Base-by-base conservation (phyloP, 2,329 filamentous ascomycete species). In the Fusarium heterosporum region DNA sequence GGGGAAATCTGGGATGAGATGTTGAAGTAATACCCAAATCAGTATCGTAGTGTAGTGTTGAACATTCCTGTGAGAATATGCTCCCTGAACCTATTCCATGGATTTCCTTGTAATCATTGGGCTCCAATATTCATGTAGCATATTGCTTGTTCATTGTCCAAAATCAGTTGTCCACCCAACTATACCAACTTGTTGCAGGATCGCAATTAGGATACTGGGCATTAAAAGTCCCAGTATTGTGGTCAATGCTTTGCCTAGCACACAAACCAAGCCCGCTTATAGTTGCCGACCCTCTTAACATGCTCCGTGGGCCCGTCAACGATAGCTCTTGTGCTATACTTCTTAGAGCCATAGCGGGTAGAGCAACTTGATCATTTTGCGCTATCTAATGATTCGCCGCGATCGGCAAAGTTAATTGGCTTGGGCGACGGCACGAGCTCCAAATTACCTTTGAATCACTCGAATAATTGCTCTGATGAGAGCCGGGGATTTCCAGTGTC, bases 181-280 rank as follows among this genome's bases (percentile, higher is more conserved):
- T 29, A 30, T 26, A n/a, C 22, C 22, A 22, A 16, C 7, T 10
- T 42, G n/a, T 19, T 8, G 14, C 39, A 26, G 25, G n/a, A 25
- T n/a, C 43, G 13, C 16, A 25, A 55, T 41, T 22, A 16, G 12
- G 41, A 48, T 28, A 19, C 10, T 25, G 9, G 10, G 39, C 34
- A 34, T 8, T 7, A 14, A 7, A 45, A 28, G 12, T 28, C 30
- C 12, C 32, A 22, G n/a, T 4, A 56, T 32, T 22, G n/a, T 36
- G 22, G 16, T 19, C 14, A 42, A 42, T 26, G 17, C 19, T 26
- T 8, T 13, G 22, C 53, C 22, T 17, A 14, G 16, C 22, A 39
- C 52, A 16, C n/a, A 29, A 25, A 56, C 6, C 39, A 39, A 39
- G 28, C 39, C 50, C 60, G 58, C 63, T 29, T 63, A 57, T 39